phyloP scores from a whole-genome alignment of 305 asterid species.

The Ruellia speciosa region DNA sequence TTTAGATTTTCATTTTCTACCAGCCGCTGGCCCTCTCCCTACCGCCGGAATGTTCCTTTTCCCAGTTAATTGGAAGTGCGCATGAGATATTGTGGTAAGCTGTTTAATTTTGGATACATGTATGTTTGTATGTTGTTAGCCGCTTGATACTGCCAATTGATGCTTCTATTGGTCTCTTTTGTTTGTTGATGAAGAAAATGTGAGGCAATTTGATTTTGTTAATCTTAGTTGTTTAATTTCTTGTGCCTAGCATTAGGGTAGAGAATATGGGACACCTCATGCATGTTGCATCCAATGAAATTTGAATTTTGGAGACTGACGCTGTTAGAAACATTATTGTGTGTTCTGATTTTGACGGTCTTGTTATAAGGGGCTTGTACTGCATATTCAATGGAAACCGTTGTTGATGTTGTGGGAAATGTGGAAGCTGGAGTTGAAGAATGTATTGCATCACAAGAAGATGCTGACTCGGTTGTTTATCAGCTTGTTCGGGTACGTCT shows the following conservation, averaged over 20 bases:
- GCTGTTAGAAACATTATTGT: background rate
- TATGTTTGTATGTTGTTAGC: background rate
- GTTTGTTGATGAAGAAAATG: constrained; percentile 3
- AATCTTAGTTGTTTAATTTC: constrained; percentile 10
- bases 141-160: background rate
- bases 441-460: constrained; percentile 23
- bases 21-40: background rate
- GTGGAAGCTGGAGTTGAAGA: constrained; percentile 38
- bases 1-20: background rate
- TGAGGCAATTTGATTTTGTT: constrained; percentile 4
- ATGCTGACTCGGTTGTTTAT: constrained; percentile 69
- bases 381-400: constrained; percentile 48
- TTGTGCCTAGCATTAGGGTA: background rate
- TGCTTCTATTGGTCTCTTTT: background rate
- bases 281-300: constrained; percentile 17
- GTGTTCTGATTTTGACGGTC: background rate
- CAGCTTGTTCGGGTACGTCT: constrained; percentile 78
- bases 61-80: constrained; percentile 16
- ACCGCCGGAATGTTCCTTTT: constrained; percentile 22
- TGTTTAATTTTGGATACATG: background rate
- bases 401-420: constrained; percentile 36
- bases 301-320: constrained; percentile 13
- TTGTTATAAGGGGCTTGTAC: constrained; percentile 35
- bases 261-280: constrained; percentile 4
- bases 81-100: constrained; percentile 22